Conservation (phyloP, 495 filamentous ascomycete genomes). For the Beverwykella pulmonaria region DNA sequence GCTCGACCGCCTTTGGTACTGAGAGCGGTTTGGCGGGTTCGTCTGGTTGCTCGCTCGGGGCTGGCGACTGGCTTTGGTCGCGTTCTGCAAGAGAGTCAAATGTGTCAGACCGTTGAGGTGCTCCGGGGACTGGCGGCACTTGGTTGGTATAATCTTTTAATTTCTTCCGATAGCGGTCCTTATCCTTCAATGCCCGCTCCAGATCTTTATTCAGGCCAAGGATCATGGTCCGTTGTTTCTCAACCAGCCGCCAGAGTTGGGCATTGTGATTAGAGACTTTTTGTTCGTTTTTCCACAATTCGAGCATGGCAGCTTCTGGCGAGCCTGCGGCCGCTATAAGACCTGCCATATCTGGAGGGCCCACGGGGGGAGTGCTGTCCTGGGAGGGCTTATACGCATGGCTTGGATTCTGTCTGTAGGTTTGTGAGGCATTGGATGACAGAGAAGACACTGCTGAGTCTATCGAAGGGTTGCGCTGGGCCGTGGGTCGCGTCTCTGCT, state of each 20-base stretch:
- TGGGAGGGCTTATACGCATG: slow-evolving; percentile 64
- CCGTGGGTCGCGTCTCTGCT: slow-evolving; percentile 49
- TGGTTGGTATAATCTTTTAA: slow-evolving; percentile 71
- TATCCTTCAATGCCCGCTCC: slow-evolving; percentile 88
- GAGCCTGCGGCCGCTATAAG: slow-evolving; percentile 74
- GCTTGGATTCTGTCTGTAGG: slow-evolving; percentile 54
- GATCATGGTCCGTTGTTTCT: slow-evolving; percentile 94
- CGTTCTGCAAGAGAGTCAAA: slow-evolving; percentile 35
- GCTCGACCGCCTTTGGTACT: slow-evolving; percentile 14
- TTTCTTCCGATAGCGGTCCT: slow-evolving; percentile 90
- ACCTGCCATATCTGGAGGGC: slow-evolving; percentile 44
- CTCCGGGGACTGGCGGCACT: slow-evolving; percentile 53
- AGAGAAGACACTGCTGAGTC: slow-evolving; percentile 90
- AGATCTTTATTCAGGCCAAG: slow-evolving; percentile 93
- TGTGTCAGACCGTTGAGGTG: slow-evolving; percentile 36
- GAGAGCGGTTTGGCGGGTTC: slow-evolving; percentile 24
- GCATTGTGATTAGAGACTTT: slow-evolving; percentile 84
- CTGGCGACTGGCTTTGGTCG: slow-evolving; percentile 39
- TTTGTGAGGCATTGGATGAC: slow-evolving; percentile 65
- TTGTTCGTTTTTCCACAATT: slow-evolving; percentile 88
- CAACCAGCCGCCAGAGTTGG: slow-evolving; percentile 91
- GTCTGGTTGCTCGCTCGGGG: slow-evolving; percentile 35
- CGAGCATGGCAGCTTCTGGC: slow-evolving; percentile 83
- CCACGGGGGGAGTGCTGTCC: slow-evolving; percentile 30
- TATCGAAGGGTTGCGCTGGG: slow-evolving; percentile 84